phyloP scores from a whole-genome alignment of 768 basidiomycete genomes.

The Lactarius tabidus region DNA sequence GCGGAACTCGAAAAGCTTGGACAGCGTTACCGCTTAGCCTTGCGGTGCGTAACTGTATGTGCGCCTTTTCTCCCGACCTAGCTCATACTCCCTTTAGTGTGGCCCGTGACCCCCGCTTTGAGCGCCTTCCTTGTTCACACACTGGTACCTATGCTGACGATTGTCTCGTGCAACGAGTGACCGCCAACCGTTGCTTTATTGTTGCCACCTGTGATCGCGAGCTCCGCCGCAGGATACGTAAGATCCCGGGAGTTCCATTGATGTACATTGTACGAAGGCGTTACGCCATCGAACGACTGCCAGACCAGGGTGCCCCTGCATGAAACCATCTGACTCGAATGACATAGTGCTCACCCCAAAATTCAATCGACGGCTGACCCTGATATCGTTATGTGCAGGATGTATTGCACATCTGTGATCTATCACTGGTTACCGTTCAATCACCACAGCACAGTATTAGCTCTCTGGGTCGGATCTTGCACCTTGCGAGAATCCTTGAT shows the following conservation, averaged over 20 bases:
- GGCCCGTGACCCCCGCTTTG: slow-evolving; percentile 95
- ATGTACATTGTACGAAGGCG: slow-evolving; percentile 95
- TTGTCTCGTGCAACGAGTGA: slow-evolving; percentile 94
- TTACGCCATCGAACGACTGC: slow-evolving; percentile 93
- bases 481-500: background rate
- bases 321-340: slow-evolving; percentile 17
- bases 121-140: slow-evolving; percentile 89
- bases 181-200: slow-evolving; percentile 92
- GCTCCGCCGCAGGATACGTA: slow-evolving; percentile 85
- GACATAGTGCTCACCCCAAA: background rate
- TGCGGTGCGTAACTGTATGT: slow-evolving; percentile 57
- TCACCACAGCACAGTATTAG: background rate
- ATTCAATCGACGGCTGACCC: background rate
- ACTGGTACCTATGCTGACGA: slow-evolving; percentile 98
- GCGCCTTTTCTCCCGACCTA: background rate
- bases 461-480: background rate
- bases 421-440: slow-evolving; percentile 22
- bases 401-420: background rate
- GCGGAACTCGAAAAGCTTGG: slow-evolving; percentile 98
- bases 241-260: slow-evolving; percentile 88
- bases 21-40: slow-evolving; percentile 88
- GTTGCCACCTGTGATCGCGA: slow-evolving; percentile 98
- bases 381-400: background rate
- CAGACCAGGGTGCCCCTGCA: slow-evolving; percentile 85
- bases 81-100: slow-evolving; percentile 50